Conservation (phyloP, 345 rosid genomes). For the Moricandia arvensis region DNA sequence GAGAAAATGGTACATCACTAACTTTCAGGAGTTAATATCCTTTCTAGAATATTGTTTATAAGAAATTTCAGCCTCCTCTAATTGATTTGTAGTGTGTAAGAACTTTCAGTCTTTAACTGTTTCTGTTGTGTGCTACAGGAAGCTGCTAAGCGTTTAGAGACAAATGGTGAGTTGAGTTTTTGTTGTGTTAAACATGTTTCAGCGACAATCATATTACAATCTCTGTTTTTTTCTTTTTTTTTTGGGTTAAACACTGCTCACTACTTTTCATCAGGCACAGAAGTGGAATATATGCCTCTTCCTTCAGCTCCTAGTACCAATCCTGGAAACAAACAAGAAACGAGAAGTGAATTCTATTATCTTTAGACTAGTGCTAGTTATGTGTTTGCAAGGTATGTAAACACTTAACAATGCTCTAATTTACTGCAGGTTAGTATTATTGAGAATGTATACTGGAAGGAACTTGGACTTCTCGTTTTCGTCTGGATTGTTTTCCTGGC, state of each 20-base stretch:
- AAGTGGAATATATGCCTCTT: constrained; percentile 65
- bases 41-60: not conserved
- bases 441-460: constrained; percentile 77
- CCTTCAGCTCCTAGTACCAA: constrained; percentile 50
- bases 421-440: constrained; percentile 11
- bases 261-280: constrained; percentile 38
- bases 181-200: constrained; percentile 8
- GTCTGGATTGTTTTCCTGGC: constrained; percentile 73
- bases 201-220: not conserved
- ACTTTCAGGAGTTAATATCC: not conserved
- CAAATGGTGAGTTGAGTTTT: constrained; percentile 44
- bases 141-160: constrained; percentile 47
- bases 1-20: constrained; percentile 46
- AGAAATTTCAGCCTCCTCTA: not conserved
- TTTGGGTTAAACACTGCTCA: not conserved
- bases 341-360: constrained; percentile 36
- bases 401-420: not conserved
- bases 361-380: not conserved
- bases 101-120: not conserved
- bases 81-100: not conserved
- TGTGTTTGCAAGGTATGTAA: constrained; percentile 11
- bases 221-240: not conserved
- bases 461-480: constrained; percentile 72
- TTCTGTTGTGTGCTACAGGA: constrained; percentile 43
- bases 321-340: constrained; percentile 35